Evolutionary conservation across 805 yeast genomes (phyloP).

Genomic region (Metschnikowia hibisci): DNA sequence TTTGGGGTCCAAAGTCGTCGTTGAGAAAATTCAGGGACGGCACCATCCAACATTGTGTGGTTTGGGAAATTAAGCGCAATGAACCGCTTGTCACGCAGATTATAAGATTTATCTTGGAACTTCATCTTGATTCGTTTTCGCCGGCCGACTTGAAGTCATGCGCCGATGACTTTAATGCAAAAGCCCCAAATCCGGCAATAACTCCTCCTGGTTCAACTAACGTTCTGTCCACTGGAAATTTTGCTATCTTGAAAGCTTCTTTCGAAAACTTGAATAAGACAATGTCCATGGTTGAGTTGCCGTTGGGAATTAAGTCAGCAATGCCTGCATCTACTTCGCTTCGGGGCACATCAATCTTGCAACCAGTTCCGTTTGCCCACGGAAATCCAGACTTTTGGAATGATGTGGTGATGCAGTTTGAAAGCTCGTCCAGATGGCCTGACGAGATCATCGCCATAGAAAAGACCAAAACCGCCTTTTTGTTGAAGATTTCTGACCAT

Average conservation of each 20-base stretch:
- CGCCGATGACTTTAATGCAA: conserved; percentile 43
- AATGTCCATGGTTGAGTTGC: conserved; percentile 50
- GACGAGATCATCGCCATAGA: conserved; percentile 83
- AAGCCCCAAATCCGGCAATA: conserved; percentile 57
- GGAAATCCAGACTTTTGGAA: conserved; percentile 76
- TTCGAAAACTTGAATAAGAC: conserved; percentile 50
- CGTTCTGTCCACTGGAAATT: conserved; percentile 26
- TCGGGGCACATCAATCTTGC: conserved; percentile 69
- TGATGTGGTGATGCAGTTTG: conserved; percentile 81
- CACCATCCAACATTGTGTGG: conserved; percentile 81
- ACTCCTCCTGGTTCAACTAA: conserved; percentile 57
- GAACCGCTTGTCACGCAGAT: conserved; percentile 67
- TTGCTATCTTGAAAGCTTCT: conserved; percentile 31
- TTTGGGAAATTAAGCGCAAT: conserved; percentile 61
- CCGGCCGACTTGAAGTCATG: conserved; percentile 35
- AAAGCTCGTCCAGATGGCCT: conserved; percentile 92
- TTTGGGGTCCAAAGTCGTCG: conserved; percentile 88
- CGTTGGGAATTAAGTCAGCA: conserved; percentile 67
- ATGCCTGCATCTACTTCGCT: conserved; percentile 71
- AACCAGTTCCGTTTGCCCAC: conserved; percentile 79
- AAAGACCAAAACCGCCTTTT: conserved; percentile 84
- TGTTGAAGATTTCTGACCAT: conserved; percentile 56
- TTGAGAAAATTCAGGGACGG: conserved; percentile 93
- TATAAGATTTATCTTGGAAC: conserved; percentile 55
- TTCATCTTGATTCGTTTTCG: conserved; percentile 53